Evolutionary conservation across 2,329 filamentous ascomycete genomes (phyloP).

Genomic region (Colletotrichum spaethianum): DNA sequence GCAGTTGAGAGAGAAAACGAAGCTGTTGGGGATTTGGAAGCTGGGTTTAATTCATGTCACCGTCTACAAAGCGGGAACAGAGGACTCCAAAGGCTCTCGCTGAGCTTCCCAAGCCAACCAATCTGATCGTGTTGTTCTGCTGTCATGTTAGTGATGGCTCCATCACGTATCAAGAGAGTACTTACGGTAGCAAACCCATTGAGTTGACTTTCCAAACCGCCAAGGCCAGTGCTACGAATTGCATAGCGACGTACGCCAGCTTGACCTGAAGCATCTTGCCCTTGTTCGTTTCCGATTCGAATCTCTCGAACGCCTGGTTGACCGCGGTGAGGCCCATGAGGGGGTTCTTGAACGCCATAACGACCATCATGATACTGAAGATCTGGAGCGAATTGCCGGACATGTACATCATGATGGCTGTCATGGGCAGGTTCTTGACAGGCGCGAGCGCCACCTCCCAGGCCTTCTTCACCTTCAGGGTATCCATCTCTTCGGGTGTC

Average conservation of each 20-base stretch:
- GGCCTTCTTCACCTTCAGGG: conserved; percentile 96
- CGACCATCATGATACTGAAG: conserved; percentile 99
- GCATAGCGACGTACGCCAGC: conserved; percentile 88
- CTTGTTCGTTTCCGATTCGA: conserved; percentile 86
- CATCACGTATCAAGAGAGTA: conserved; percentile 43
- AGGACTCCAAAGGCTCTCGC: conserved; percentile 76
- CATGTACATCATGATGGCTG: conserved; percentile 99
- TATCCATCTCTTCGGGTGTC: conserved; percentile 89
- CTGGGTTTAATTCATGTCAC: conserved; percentile 12
- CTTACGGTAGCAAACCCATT: conserved; percentile 94
- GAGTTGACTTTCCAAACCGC: conserved; percentile 97
- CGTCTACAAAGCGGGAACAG: conserved; percentile 71
- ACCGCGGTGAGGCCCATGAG: conserved; percentile 87
- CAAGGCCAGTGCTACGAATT: conserved; percentile 84
- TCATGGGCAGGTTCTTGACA: conserved; percentile 96
- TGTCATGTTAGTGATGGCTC: conserved; percentile 21
- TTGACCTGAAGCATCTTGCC: conserved; percentile 86
- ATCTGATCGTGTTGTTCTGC: conserved; percentile 92
- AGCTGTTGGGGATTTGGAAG: neutral
- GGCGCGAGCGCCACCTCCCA: conserved; percentile 97
- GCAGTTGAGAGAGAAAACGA: neutral
- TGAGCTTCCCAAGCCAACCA: conserved; percentile 96
- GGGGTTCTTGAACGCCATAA: conserved; percentile 98
- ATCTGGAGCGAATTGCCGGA: conserved; percentile 98
- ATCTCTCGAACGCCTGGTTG: conserved; percentile 90